Evolutionary conservation across 768 basidiomycete species (phyloP), one percentile per base, ranked within the genome.

Genomic region (Polyporus arcularius): DNA sequence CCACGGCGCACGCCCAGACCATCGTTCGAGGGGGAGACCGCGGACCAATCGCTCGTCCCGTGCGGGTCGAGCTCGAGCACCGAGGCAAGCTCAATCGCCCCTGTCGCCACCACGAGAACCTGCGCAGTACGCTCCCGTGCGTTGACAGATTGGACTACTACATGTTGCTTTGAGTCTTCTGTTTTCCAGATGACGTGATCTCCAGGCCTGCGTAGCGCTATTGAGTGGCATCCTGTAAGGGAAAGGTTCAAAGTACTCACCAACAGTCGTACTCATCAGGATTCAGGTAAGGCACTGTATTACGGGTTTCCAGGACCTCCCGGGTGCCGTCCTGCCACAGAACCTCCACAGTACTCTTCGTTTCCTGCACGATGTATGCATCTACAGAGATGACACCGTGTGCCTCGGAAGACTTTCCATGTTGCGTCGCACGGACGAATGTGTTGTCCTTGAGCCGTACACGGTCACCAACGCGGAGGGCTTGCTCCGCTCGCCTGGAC

Each of bases 231-330:
- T 38, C 32, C 14, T 46, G 31, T 16, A 26, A 21, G 4, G 35
- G 10, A 40, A 14, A 10, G 2, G 32, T 14, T 2, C 2, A 40
- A 30, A 10, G 38, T 9, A 73, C 87, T 68, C 65, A 91, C 90
- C 91, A 95, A 72, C 88, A 92, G 71, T 94, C 95, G 71, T 91
- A 92, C 74, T 97, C 95, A 72, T 96, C 95, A 10, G 93, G 84
- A 61, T 92, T 92, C 53, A 89, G 71, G 70, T 96, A 90, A 3
- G 93, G 94, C 45, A 95, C 85, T 18, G 96, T 75, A 21, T 86
- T 80, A 10, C 79, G 82, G 26, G 92, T 82, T 47, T 75, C 79
- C 41, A 89, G 56, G 3, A 76, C 80, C 73, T 94, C 90, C 51
- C 72, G 76, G 18, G 78, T 80, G 26, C 94, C 94, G 70, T 93